Base-by-base conservation (phyloP, 2,329 filamentous ascomycete species). In the Emericellopsis cladophorae region DNA sequence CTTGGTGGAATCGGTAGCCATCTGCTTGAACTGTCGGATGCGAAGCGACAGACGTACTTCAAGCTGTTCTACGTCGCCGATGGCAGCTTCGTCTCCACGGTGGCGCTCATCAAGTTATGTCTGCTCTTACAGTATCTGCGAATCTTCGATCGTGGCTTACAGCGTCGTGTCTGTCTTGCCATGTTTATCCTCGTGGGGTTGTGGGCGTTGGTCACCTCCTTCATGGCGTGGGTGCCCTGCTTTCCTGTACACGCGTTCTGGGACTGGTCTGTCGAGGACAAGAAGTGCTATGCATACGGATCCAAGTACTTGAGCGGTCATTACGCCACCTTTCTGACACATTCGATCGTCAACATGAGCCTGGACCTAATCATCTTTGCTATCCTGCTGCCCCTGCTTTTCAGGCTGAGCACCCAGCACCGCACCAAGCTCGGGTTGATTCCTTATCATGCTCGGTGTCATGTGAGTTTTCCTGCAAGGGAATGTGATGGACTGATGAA, bases 281-380 rank as follows among this genome's bases (percentile, higher is more conserved):
- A 42, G 4, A 32, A 29, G 4, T 48, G 50, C 40, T 44, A 44
- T 41, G 42, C 35, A 3, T 52, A 47, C 24, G 48, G 37, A 4
- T 48, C 40, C 16, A 44, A 31, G 16, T 32, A 40, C 38, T 39
- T 42, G 31, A 41, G 22, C 22, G 36, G 10, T 42, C 49, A 5
- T 46, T 53, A 16, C 22, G 42, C 40, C 21, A 48, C 43, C n/a
- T 35, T 47, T 14, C 41, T 48, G n/a, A 43, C 46, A 9, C 48
- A 49, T 33, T 45, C 44, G 37, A 36, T 43, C n/a, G 34, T 46
- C 15, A 49, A 48, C 8, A 33, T 41, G 7, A 10, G 45, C 37
- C 52, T 49, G 49, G 53, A 51, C 31, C n/a, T 45, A 21, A 51
- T 48, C 15, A 40, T 48, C 36, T 44, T 44, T 22, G 18, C 33